Conservation (phyloP, 179 eudicot species). For the Spinacia oleracea region DNA sequence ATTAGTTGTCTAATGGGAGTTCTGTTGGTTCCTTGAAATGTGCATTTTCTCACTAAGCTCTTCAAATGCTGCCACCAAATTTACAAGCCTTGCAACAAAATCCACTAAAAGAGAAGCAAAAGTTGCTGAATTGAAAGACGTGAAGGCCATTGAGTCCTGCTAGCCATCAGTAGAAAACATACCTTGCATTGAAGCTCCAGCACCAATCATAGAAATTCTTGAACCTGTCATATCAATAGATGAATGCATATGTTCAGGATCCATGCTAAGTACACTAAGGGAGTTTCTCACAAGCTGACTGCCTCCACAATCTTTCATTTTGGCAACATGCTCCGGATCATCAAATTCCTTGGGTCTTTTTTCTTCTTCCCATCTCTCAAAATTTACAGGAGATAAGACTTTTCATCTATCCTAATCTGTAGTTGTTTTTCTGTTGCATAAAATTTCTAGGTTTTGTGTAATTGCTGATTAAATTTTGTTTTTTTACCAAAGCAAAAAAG, state of each 20-base stretch:
- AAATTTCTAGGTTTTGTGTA: no score
- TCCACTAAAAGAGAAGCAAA: constrained; percentile 77
- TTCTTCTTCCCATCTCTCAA: constrained; percentile 48
- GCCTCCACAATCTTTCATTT: constrained; percentile 29
- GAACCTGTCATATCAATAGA: constrained; percentile 27
- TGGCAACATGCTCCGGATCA: constrained; percentile 31
- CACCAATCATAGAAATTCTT: constrained; percentile 33
- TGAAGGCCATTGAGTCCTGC: constrained; percentile 70
- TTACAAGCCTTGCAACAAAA: constrained; percentile 87
- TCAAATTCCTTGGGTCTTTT: constrained; percentile 38
- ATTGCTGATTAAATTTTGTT: no score
- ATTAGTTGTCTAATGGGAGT: background rate
- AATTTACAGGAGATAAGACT: constrained; percentile 49
- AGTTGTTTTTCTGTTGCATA: constrained; percentile 58
- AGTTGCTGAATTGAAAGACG: constrained; percentile 57
- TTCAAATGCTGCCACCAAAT: constrained; percentile 61
- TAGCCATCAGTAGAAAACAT: constrained; percentile 46
- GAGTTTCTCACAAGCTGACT: constrained; percentile 35
- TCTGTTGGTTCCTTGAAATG: constrained; percentile 48
- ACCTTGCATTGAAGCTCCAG: constrained; percentile 36
- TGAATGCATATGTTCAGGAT: constrained; percentile 32
- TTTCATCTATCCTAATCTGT: constrained; percentile 45
- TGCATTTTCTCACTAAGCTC: constrained; percentile 66
- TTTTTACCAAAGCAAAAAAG: no score
- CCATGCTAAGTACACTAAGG: constrained; percentile 34